Percentiles rank a stretch among this genome's conserved stretches.
phyloP scores from a whole-genome alignment of 2,329 filamentous ascomycete genomes.

The Colletotrichum melonis region DNA sequence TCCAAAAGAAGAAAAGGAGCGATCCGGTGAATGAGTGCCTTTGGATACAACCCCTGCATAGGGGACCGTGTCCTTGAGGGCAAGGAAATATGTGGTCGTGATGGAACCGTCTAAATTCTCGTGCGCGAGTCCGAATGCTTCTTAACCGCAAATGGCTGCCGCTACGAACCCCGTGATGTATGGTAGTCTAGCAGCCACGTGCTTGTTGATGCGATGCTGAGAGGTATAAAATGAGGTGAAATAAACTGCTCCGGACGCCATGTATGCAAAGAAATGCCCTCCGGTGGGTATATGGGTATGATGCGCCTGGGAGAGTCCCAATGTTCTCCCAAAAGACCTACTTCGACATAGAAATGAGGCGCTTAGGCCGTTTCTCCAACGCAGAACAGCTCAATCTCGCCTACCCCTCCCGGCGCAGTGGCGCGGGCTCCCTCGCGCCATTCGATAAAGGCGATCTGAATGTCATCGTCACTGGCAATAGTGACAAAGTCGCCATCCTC shows the following conservation, averaged over 20 bases:
- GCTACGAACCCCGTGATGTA: neutral
- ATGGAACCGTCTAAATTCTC: slow-evolving; percentile 33
- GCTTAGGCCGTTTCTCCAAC: slow-evolving; percentile 58
- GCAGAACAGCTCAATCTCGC: slow-evolving; percentile 91
- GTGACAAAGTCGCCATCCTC: slow-evolving; percentile 93
- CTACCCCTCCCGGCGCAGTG: slow-evolving; percentile 75
- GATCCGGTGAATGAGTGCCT: slow-evolving; percentile 4
- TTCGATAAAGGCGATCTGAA: slow-evolving; percentile 94
- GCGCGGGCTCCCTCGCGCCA: slow-evolving; percentile 80
- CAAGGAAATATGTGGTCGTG: slow-evolving; percentile 22
- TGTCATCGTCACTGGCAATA: slow-evolving; percentile 95
- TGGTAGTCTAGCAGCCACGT: slow-evolving; percentile 15
- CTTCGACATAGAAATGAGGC: slow-evolving; percentile 35
- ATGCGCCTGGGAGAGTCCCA: slow-evolving; percentile 34
- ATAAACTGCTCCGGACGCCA: slow-evolving; percentile 36
- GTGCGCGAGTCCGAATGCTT: slow-evolving; percentile 28
- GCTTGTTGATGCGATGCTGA: slow-evolving; percentile 32
- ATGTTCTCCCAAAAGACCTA: slow-evolving; percentile 23
- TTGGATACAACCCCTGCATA: neutral
- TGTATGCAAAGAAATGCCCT: slow-evolving; percentile 37
- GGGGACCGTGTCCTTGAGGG: neutral
- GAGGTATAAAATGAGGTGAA: slow-evolving; percentile 34
- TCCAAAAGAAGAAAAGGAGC: slow-evolving; percentile 21
- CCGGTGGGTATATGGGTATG: slow-evolving; percentile 37
- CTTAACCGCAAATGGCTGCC: slow-evolving; percentile 22